Percentiles rank a stretch among this genome's conserved stretches.
These are phyloP conservation scores for Goniomonas avonlea DNA, from an alignment of 78 protist species.

Conservation along the genomic window DNA sequence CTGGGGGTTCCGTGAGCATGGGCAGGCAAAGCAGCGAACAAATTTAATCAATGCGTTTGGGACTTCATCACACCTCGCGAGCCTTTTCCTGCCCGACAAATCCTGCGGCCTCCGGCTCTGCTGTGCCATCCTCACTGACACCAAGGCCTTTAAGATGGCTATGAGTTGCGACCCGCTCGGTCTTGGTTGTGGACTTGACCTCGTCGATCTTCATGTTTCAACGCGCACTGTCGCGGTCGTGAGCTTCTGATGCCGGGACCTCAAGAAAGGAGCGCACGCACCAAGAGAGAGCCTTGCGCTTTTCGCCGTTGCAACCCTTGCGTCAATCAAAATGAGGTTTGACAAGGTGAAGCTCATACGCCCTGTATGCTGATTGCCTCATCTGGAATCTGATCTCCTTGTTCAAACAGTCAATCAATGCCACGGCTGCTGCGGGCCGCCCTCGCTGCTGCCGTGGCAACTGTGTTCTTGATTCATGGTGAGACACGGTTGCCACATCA, in stretches of 20 bases:
- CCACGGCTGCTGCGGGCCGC: too few relatives aligned
- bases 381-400: too few relatives aligned
- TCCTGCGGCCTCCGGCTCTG: slow-evolving; percentile 76
- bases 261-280: neutral
- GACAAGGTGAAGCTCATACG: neutral
- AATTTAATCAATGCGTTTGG: neutral
- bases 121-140: slow-evolving; percentile 80
- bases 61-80: slow-evolving; percentile 75
- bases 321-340: neutral
- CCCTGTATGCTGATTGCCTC: too few relatives aligned
- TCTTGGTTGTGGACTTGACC: slow-evolving; percentile 71
- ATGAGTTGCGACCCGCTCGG: slow-evolving; percentile 90
- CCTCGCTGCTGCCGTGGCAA: too few relatives aligned
- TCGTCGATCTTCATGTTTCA: slow-evolving; percentile 73
- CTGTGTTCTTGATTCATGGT: too few relatives aligned
- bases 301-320: neutral
- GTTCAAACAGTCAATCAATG: too few relatives aligned
- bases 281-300: neutral
- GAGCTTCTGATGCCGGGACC: neutral
- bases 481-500: too few relatives aligned
- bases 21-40: too few relatives aligned
- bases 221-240: neutral
- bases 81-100: slow-evolving; percentile 96
- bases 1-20: slow-evolving; percentile 27
- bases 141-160: slow-evolving; percentile 97